Percentiles rank a stretch among this genome's conserved stretches.
Evolutionary conservation across 2,329 filamentous ascomycete species (phyloP).

Genomic region (Coniella vitis): DNA sequence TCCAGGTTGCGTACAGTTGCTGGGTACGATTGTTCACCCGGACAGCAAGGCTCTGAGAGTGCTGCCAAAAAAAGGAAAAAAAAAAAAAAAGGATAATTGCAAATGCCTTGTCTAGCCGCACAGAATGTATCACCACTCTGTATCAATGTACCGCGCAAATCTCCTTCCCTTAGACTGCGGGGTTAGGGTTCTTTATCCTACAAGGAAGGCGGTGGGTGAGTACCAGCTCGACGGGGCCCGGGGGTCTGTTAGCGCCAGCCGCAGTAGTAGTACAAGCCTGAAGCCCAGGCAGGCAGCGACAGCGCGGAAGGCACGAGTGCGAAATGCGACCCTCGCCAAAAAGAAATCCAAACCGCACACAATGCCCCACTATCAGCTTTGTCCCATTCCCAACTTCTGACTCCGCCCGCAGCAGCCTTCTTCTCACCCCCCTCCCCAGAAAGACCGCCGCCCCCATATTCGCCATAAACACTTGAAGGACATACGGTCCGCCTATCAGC

Average conservation of each 20-base stretch:
- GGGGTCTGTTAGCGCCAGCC: no score
- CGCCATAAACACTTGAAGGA: conserved; percentile 1
- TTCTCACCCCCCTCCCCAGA: neutral
- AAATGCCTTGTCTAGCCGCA: no score
- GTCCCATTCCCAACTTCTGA: conserved; percentile 5
- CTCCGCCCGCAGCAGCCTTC: conserved; percentile 2
- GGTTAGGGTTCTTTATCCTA: neutral
- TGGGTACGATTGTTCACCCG: neutral
- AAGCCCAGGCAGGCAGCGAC: neutral
- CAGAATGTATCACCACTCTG: no score
- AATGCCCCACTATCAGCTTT: conserved; percentile 12
- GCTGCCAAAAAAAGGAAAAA: no score
- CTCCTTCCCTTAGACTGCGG: neutral
- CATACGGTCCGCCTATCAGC: neutral
- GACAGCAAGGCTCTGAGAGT: no score
- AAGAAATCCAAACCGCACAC: conserved; percentile 5
- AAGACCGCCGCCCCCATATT: neutral
- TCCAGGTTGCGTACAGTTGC: neutral
- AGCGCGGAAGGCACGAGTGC: neutral
- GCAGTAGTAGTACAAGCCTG: neutral
- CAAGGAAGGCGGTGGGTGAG: neutral
- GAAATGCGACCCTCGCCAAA: neutral
- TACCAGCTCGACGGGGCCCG: neutral
- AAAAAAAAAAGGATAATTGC: no score
- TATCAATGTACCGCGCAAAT: no score